phyloP scores from a whole-genome alignment of 208 protist genomes.

The Trypanosoma conorhini region DNA sequence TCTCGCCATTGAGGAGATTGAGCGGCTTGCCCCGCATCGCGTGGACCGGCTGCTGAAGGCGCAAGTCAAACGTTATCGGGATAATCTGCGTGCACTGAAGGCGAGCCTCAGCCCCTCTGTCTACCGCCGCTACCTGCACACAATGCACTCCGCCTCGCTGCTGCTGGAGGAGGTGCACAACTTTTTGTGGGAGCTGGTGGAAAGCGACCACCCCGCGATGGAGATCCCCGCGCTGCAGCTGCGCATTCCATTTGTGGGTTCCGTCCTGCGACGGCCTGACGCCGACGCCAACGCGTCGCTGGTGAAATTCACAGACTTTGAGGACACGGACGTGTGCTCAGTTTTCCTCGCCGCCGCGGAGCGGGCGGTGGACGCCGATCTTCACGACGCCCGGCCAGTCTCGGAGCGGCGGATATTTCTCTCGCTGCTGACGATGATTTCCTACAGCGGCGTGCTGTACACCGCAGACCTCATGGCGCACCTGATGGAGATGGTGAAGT shows the following conservation, averaged over 20 bases:
- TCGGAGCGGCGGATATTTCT: slow-evolving; percentile 77
- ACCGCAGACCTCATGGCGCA: slow-evolving; percentile 79
- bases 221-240: slow-evolving; percentile 68
- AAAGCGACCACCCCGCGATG: slow-evolving; percentile 67
- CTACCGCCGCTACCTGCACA: slow-evolving; percentile 70
- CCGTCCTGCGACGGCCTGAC: slow-evolving; percentile 60
- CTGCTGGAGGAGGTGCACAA: slow-evolving; percentile 75
- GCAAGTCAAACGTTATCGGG: slow-evolving; percentile 66
- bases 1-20: slow-evolving; percentile 70
- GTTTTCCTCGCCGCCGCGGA: slow-evolving; percentile 78
- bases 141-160: slow-evolving; percentile 44
- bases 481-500: slow-evolving; percentile 90
- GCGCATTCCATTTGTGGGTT: slow-evolving; percentile 73
- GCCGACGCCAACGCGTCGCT: background rate
- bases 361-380: slow-evolving; percentile 64
- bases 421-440: slow-evolving; percentile 76
- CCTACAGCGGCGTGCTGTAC: slow-evolving; percentile 80
- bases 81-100: slow-evolving; percentile 61
- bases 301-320: slow-evolving; percentile 56
- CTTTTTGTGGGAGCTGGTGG: slow-evolving; percentile 87
- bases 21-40: slow-evolving; percentile 54
- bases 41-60: slow-evolving; percentile 57
- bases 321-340: slow-evolving; percentile 77
- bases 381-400: slow-evolving; percentile 51
- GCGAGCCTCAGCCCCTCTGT: slow-evolving; percentile 66